These are phyloP conservation scores for Leccinum incarnatum DNA, from an alignment of 768 basidiomycete species.

Conservation along the genomic window DNA sequence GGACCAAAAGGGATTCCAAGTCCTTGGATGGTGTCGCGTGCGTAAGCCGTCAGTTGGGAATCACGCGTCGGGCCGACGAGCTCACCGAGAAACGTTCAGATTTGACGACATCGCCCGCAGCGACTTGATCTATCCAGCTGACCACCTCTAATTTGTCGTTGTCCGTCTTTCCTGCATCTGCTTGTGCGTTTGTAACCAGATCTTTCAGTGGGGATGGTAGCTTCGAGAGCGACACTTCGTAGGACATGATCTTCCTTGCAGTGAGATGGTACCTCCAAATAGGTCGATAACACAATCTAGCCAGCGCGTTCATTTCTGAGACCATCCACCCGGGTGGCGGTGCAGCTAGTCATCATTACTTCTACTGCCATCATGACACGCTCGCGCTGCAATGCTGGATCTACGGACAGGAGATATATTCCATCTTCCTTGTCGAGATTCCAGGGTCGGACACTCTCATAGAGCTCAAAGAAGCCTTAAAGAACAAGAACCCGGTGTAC, in stretches of 20 bases:
- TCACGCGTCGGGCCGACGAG: background rate
- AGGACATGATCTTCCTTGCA: constrained; percentile 45
- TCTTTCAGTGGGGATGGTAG: constrained; percentile 50
- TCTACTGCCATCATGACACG: too few relatives aligned
- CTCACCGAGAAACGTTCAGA: constrained; percentile 51
- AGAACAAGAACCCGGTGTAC: too few relatives aligned
- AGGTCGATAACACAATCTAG: constrained; percentile 23
- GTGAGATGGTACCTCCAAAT: constrained; percentile 11
- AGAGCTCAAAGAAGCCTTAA: too few relatives aligned
- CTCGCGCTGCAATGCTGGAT: too few relatives aligned
- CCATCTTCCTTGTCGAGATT: background rate
- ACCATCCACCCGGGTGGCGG: too few relatives aligned
- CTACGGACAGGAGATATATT: too few relatives aligned
- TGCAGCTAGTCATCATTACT: too few relatives aligned
- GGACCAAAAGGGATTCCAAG: constrained; percentile 65
- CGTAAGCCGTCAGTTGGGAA: background rate
- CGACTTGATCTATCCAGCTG: constrained; percentile 69
- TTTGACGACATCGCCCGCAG: constrained; percentile 45
- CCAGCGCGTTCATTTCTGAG: constrained; percentile 15
- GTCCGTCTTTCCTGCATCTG: constrained; percentile 52
- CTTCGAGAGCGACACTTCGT: constrained; percentile 47
- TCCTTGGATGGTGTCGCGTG: constrained; percentile 43
- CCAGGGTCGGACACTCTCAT: too few relatives aligned
- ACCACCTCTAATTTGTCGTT: constrained; percentile 61
- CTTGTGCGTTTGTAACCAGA: constrained; percentile 44